phyloP scores from a whole-genome alignment of 129 eudicot genomes.

The Mikania micrantha region DNA sequence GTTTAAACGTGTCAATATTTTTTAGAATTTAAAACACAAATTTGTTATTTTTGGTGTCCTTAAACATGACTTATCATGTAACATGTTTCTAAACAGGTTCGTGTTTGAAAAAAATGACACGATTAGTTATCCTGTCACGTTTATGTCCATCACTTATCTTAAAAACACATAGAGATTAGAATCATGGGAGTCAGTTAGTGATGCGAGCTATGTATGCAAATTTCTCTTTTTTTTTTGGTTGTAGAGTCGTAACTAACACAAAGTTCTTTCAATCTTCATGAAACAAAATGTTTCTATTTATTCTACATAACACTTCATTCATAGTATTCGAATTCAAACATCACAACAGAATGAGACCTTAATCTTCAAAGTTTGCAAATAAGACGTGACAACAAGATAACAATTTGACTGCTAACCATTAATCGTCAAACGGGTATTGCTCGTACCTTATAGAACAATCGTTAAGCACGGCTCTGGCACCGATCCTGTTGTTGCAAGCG shows the following conservation, averaged over 20 bases:
- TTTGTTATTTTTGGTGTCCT: too few relatives aligned
- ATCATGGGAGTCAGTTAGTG: neutral
- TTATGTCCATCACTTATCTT: too few relatives aligned
- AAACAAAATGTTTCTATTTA: neutral
- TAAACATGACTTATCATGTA: too few relatives aligned
- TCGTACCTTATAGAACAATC: slow-evolving; percentile 75
- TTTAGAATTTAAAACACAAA: too few relatives aligned
- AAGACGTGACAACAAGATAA: slow-evolving; percentile 6
- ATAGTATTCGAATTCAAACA: neutral
- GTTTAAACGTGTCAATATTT: too few relatives aligned
- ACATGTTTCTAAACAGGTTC: too few relatives aligned
- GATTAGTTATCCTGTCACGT: too few relatives aligned
- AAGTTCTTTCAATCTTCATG: too few relatives aligned
- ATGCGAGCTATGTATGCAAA: too few relatives aligned
- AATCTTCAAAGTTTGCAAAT: neutral
- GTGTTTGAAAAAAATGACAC: too few relatives aligned
- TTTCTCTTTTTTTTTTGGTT: neutral
- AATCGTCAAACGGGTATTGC: slow-evolving; percentile 63
- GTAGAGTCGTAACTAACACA: neutral
- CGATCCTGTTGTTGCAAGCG: slow-evolving; percentile 37
- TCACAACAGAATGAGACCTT: neutral
- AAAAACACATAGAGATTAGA: neutral
- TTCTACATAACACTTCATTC: neutral
- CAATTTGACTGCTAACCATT: neutral
- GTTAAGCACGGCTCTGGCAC: slow-evolving; percentile 46